Evolutionary conservation across 768 basidiomycete genomes (phyloP), one percentile per base, ranked within the genome.

Genomic region (Ramaria sp.): DNA sequence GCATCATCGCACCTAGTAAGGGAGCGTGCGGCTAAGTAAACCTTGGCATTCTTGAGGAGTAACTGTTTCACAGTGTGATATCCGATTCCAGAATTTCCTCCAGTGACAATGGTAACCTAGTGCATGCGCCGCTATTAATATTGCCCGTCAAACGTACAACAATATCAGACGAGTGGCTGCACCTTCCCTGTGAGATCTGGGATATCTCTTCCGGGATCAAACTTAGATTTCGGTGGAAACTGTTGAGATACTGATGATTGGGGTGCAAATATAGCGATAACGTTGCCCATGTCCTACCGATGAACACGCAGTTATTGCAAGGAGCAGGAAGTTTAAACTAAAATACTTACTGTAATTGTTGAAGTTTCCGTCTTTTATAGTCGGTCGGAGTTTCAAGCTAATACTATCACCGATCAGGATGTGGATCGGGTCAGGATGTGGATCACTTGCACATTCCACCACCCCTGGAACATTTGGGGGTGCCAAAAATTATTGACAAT

Each of bases 41-140:
- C 59, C 11, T 54, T 62, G n/a, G 59, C 57, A 22, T 51, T 48
- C 12, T 62, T 57, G 42, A 54, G 43, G n/a, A 58, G 53, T 11
- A 62, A 31, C 30, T 54, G 33, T 45, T 50, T 45, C 7, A 54
- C n/a, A 57, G 60, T 20, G 38, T 53, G 13, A 42, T 59, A 11
- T 57, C 41, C 19, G 59, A 49, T 42, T 11, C 60, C 63, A 49
- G 43, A 53, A 48, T 58, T 47, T 7, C 33, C 22, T 5, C 33
- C 48, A 11, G 48, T 51, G 39, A 37, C 43, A 48, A n/a, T 37
- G 20, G 30, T 20, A 49, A 20, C 46, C 48, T 38, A 49, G 27
- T 46, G 24, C 15, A 63, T 34, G 34, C 37, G 10, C 31, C 41
- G 27, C 4, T 41, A 24, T 27, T 33, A 31, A 39, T 53, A 27